Percentiles rank a stretch among this genome's conserved stretches.
phyloP scores from a whole-genome alignment of 2,329 filamentous ascomycete genomes.

The Colletotrichum musae region DNA sequence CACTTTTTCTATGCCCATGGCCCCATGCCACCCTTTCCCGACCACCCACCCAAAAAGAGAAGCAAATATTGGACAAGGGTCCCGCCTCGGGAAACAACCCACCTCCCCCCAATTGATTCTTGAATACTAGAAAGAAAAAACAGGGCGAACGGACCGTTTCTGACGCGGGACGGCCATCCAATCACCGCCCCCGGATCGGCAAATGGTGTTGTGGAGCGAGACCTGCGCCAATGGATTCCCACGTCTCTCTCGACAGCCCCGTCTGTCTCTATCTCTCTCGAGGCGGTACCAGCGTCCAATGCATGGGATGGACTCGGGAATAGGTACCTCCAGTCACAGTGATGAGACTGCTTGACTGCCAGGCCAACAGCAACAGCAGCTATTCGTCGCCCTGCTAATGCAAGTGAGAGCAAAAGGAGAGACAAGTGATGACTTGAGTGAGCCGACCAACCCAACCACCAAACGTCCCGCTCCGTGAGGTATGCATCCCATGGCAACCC shows the following conservation, averaged over 20 bases:
- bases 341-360: neutral
- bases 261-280: constrained; percentile 1
- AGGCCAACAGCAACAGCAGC: neutral
- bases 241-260: constrained; percentile 29
- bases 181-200: constrained; percentile 22
- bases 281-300: no score
- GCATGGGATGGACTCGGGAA: no score
- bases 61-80: neutral
- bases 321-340: neutral
- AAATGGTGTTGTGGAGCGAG: neutral
- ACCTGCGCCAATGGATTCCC: no score
- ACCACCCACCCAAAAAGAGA: neutral
- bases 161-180: constrained; percentile 19
- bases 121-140: neutral
- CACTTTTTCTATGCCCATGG: no score
- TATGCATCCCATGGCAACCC: no score
- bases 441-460: no score
- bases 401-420: neutral
- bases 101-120: neutral
- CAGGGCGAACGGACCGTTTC: constrained; percentile 40
- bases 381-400: neutral
- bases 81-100: neutral
- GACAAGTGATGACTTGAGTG: no score
- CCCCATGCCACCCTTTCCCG: neutral
- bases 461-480: no score